Percentiles rank a stretch among this genome's conserved stretches.
These are phyloP conservation scores for Colletotrichum lini DNA, from an alignment of 2,329 filamentous ascomycete species.

Conservation along the genomic window DNA sequence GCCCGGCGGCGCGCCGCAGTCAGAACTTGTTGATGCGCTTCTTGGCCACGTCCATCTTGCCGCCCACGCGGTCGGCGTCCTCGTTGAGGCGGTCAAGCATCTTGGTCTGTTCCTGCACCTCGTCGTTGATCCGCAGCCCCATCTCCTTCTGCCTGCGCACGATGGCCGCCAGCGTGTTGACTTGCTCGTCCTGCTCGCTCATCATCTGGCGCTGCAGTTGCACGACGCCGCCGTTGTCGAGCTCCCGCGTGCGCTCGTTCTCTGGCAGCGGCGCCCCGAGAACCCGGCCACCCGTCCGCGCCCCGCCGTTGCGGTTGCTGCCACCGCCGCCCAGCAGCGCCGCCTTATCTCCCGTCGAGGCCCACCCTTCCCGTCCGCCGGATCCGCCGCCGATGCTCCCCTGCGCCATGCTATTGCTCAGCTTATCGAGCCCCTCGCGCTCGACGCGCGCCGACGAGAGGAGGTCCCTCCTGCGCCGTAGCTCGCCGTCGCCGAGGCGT, in stretches of 20 bases:
- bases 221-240: constrained; percentile 82
- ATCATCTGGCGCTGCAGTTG: constrained; percentile 83
- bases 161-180: constrained; percentile 77
- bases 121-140: constrained; percentile 81
- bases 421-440: constrained; percentile 80
- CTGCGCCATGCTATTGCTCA: constrained; percentile 69
- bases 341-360: constrained; percentile 64
- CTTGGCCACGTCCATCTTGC: constrained; percentile 82
- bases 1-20: constrained; percentile 49
- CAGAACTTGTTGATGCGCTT: constrained; percentile 78
- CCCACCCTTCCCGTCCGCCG: constrained; percentile 66
- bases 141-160: constrained; percentile 83
- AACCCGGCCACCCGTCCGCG: constrained; percentile 71
- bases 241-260: constrained; percentile 81
- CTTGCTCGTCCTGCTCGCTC: constrained; percentile 80
- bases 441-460: constrained; percentile 79
- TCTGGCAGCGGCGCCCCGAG: constrained; percentile 81
- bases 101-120: constrained; percentile 79
- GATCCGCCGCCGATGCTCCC: constrained; percentile 57
- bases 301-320: constrained; percentile 47
- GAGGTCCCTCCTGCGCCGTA: constrained; percentile 79
- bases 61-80: constrained; percentile 75
- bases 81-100: constrained; percentile 78
- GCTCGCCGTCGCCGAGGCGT: constrained; percentile 80
- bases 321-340: constrained; percentile 60